These are phyloP conservation scores for Dioscorea dumetorum DNA, from an alignment of 106 monocot species.

Conservation along the genomic window DNA sequence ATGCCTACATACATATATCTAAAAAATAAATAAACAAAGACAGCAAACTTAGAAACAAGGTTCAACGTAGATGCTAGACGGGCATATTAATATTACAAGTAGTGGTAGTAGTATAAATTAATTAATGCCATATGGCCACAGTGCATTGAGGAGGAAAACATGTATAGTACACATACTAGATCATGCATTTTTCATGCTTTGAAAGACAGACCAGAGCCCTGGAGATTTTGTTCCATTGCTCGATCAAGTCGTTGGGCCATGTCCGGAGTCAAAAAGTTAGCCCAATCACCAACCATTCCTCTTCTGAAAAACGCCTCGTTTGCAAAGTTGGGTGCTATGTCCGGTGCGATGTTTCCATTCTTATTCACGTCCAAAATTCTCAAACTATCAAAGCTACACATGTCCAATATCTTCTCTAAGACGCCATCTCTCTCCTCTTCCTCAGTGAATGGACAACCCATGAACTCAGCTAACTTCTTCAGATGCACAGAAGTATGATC, in stretches of 20 bases:
- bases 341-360: neutral
- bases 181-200: no score
- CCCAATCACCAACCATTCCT: slow-evolving; percentile 12
- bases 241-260: slow-evolving; percentile 8
- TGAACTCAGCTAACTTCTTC: slow-evolving; percentile 19
- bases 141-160: no score
- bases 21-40: no score
- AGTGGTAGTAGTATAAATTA: no score
- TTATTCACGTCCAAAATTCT: slow-evolving; percentile 3
- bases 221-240: slow-evolving; percentile 6
- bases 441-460: slow-evolving; percentile 8
- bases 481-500: neutral
- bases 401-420: slow-evolving; percentile 6
- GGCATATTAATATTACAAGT: no score
- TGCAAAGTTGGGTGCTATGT: no score
- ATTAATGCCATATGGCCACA: no score
- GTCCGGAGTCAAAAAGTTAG: slow-evolving; percentile 4
- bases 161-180: no score
- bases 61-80: no score
- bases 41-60: no score
- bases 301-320: slow-evolving; percentile 2
- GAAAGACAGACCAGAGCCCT: neutral
- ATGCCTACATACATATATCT: no score
- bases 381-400: slow-evolving; percentile 18
- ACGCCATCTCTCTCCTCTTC: slow-evolving; percentile 14